Evolutionary conservation across 768 basidiomycete species (phyloP), one percentile per base, ranked within the genome.

Genomic region (Bullera alba): DNA sequence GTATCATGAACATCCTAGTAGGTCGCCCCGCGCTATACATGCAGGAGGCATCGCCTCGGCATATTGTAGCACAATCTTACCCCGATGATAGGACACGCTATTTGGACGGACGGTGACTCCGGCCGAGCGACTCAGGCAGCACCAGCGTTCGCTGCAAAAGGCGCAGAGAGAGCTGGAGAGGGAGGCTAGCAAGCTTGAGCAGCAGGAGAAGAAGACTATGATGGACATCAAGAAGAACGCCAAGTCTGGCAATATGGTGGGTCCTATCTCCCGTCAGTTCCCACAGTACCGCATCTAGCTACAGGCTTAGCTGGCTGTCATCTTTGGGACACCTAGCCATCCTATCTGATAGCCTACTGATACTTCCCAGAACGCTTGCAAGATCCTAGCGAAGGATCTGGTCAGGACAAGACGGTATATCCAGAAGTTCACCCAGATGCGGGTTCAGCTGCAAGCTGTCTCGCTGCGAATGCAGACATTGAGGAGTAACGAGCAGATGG

Each of bases 391-490:
- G 22, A 97, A 95, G 73, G 95, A 99, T 70, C 84, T 99, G 50
- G 90, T 97, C 57, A 82, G 95, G 57, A 97, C 93, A 10, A 80
- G 95, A 42, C 81, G 87, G 65, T 97, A 99, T 70, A 79, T 91
- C 22, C 90, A 96, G 75, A 97, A 96, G 73, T 99, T 99, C 78
- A 87, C 95, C 70, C 89, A 92, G 70, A 97, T 99, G 93, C 82
- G 88, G 50, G 97, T 95, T 2, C 95, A 97, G 69, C 79, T 99
- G 1, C 95, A 99, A 73, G 95, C 93, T 5, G 88, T 99, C 35
- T 83, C 86, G 10, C 77, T 99, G 50, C 80, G 95, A 56, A 93
- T 99, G 78, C 95, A 99, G 73, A 90, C 91, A 5, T 77, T 99
- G 51, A 77, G 95, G 67, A 92, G 88, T 69, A 97, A 97, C 70